Conservation (phyloP, 805 yeast genomes). For the Teunomyces panamensis region DNA sequence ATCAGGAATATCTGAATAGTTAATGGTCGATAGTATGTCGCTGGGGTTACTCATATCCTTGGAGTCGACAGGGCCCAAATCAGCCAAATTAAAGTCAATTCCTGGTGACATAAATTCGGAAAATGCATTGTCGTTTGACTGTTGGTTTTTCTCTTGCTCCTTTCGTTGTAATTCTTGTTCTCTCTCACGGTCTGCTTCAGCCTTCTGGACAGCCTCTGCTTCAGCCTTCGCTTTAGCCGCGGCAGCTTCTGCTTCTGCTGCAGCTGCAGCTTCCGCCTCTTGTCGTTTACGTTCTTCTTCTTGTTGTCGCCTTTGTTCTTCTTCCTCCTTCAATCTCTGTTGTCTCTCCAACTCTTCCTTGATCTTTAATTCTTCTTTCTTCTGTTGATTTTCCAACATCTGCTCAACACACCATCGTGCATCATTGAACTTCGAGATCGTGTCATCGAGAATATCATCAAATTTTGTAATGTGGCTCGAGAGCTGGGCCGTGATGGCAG, state of each 20-base stretch:
- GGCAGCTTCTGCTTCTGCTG: constrained; percentile 11
- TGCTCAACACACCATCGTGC: constrained; percentile 44
- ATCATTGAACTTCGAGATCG: constrained; percentile 39
- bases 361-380: constrained; percentile 38
- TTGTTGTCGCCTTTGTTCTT: constrained; percentile 13
- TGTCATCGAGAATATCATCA: constrained; percentile 43
- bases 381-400: constrained; percentile 40
- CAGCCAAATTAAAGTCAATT: constrained; percentile 28
- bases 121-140: constrained; percentile 9
- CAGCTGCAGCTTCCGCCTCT: constrained; percentile 14
- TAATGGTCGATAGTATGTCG: constrained; percentile 29
- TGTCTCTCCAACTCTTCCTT: constrained; percentile 35
- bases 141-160: constrained; percentile 6
- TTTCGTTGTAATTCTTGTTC: constrained; percentile 12
- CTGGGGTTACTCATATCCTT: constrained; percentile 27
- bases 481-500: constrained; percentile 34
- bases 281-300: constrained; percentile 15
- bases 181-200: constrained; percentile 9
- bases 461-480: constrained; percentile 33
- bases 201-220: constrained; percentile 10
- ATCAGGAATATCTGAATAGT: constrained; percentile 14
- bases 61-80: constrained; percentile 7
- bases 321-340: constrained; percentile 24
- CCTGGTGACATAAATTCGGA: constrained; percentile 21
- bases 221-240: constrained; percentile 7